A percentile compares a stretch with the other conserved stretches of the same genome.
These are phyloP conservation scores for Apostasia ramifera DNA, from an alignment of 106 monocot species.

Conservation along the genomic window DNA sequence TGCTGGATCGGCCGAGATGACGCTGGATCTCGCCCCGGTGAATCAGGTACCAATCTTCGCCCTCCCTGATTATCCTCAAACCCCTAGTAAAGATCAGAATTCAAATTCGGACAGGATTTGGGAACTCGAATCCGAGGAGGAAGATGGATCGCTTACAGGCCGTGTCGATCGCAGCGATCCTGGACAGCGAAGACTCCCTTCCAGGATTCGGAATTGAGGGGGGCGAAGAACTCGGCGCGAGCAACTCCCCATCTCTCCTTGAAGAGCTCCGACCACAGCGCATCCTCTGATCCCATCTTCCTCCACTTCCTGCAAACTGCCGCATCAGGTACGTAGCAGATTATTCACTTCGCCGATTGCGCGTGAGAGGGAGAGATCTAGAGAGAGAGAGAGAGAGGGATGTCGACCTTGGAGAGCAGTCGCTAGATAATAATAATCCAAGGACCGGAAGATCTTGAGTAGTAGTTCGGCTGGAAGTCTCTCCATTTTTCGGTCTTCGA, in stretches of 20 bases:
- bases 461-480: conserved; percentile 37
- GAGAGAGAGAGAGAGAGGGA: neutral
- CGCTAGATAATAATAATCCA: conserved; percentile 41
- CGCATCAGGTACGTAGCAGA: neutral
- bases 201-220: conserved; percentile 34
- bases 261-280: conserved; percentile 38
- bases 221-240: conserved; percentile 38
- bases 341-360: neutral
- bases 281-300: conserved; percentile 35
- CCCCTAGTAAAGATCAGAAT: conserved; percentile 9
- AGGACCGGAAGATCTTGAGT: conserved; percentile 42
- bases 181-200: conserved; percentile 46
- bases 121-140: neutral
- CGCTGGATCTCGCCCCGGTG: conserved; percentile 44
- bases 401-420: conserved; percentile 39
- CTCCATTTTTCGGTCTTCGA: conserved; percentile 23
- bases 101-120: no score
- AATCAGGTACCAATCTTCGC: conserved; percentile 39
- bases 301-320: conserved; percentile 61
- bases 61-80: conserved; percentile 50
- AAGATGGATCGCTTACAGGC: conserved; percentile 28
- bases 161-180: conserved; percentile 48
- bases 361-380: neutral
- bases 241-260: conserved; percentile 51
- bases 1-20: conserved; percentile 15